Evolutionary conservation across 352 stramenopile genomes (phyloP), one percentile per base, ranked within the genome.

Genomic region (Lagenidium giganteum): DNA sequence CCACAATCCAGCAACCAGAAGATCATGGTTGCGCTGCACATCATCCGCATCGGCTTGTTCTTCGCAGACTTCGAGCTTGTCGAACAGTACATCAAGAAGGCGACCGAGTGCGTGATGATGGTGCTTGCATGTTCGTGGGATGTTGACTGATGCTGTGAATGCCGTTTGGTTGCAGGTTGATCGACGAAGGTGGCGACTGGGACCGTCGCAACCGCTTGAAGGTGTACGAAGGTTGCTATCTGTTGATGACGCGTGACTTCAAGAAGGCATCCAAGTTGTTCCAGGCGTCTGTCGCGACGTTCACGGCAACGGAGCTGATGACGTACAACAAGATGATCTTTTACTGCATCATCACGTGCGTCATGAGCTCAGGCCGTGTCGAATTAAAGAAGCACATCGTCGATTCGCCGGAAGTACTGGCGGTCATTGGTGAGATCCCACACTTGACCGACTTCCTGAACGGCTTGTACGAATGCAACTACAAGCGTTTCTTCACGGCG

Each of bases 191-290:
- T 29, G 96, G 96, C 26, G 96, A 99, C 69, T 99, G 96, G 96
- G 96, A 99, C 68, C 87, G 96, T 37, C 92, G 95, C 33, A 99
- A 99, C 75, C 87, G 96, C 13, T 75, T 99, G 22, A 98, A 98
- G 74, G 96, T 98, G 12, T 99, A 99, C 73, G 87, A 97, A 63
- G 95, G 93, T 9, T 83, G 97, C 42, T 96, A 95, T 51, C 60
- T 95, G 33, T 65, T 99, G 17, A 84, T 97, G 57, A 74, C 83
- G 17, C 72, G 96, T 8, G 93, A 99, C 64, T 90, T 98, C 37
- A 92, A 96, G 63, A 89, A 78, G 38, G 96, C 96, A 9, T 83
- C 93, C 1, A 80, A 80, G 55, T 68, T 98, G 14, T 94, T 99
- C 41, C 84, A 94, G 61, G 88, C 97, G 50, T 97, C 93, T n/a